phyloP scores from a whole-genome alignment of 441 rosid species.

The Erodium moschatum region DNA sequence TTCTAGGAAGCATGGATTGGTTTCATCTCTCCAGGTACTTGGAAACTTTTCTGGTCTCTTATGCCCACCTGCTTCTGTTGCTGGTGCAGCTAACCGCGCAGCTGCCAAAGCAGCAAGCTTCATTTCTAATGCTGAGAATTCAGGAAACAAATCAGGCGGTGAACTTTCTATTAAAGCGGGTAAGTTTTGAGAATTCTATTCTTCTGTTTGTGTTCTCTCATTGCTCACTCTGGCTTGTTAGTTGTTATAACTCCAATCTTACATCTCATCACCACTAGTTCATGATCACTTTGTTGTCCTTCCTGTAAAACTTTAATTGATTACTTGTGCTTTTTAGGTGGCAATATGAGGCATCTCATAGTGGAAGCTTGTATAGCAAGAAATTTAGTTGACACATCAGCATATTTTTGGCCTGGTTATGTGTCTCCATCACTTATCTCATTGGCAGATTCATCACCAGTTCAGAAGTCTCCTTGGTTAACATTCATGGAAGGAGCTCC shows the following conservation, averaged over 20 bases:
- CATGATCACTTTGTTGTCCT: background rate
- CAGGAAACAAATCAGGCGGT: slow-evolving; percentile 24
- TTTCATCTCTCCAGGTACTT: slow-evolving; percentile 48
- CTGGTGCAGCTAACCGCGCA: slow-evolving; percentile 42
- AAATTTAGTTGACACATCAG: slow-evolving; percentile 48
- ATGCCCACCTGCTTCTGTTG: slow-evolving; percentile 42
- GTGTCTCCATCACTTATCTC: slow-evolving; percentile 35
- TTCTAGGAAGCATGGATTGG: slow-evolving; percentile 34
- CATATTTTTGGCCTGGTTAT: slow-evolving; percentile 58
- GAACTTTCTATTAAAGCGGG: slow-evolving; percentile 33
- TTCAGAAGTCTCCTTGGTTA: slow-evolving; percentile 50
- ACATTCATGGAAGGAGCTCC: slow-evolving; percentile 54
- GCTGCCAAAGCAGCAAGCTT: slow-evolving; percentile 47
- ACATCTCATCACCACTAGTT: background rate
- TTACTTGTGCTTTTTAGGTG: slow-evolving; percentile 33
- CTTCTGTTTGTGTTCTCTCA: slow-evolving; percentile 4
- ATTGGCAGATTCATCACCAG: slow-evolving; percentile 29
- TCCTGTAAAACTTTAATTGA: slow-evolving; percentile 12
- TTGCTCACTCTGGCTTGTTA: slow-evolving; percentile 1
- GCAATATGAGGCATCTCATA: slow-evolving; percentile 62
- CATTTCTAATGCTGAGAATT: slow-evolving; percentile 32
- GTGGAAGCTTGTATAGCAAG: slow-evolving; percentile 71
- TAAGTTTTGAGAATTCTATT: slow-evolving; percentile 20
- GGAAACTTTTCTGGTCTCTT: slow-evolving; percentile 49
- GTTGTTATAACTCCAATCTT: slow-evolving; percentile 9